These are phyloP conservation scores for Leishmania guyanensis DNA, from an alignment of 208 protist species.

Conservation along the genomic window DNA sequence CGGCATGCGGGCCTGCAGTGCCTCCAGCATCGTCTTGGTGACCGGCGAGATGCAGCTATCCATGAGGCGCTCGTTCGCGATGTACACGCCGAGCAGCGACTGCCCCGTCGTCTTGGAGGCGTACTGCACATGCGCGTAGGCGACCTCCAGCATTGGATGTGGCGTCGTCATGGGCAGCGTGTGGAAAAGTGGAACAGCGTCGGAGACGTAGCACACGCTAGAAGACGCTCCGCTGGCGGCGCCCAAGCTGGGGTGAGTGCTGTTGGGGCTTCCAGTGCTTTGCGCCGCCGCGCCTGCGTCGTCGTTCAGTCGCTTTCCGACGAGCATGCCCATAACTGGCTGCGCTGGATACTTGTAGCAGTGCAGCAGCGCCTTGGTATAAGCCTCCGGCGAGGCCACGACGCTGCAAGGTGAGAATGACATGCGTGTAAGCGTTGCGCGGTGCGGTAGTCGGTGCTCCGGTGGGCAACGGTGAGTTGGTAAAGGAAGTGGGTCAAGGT, in stretches of 20 bases:
- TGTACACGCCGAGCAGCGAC: constrained; percentile 77
- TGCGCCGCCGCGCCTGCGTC: constrained; percentile 12
- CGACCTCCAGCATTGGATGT: constrained; percentile 84
- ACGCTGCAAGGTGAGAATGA: constrained; percentile 30
- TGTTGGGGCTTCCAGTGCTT: not conserved
- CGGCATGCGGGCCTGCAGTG: constrained; percentile 37
- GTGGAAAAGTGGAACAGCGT: constrained; percentile 85
- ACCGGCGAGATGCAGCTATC: constrained; percentile 55
- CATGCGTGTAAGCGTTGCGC: constrained; percentile 12
- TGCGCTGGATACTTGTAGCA: constrained; percentile 87
- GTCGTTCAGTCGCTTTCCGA: constrained; percentile 73
- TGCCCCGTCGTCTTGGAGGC: constrained; percentile 67
- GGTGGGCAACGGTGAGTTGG: not conserved
- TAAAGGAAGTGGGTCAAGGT: too few species aligned
- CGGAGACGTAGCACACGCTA: constrained; percentile 53
- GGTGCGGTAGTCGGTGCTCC: not conserved
- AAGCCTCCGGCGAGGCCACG: constrained; percentile 68
- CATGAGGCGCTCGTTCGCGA: constrained; percentile 76
- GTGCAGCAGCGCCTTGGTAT: constrained; percentile 85
- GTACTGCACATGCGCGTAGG: constrained; percentile 72
- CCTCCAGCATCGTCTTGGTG: constrained; percentile 45
- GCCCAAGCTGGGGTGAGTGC: not conserved
- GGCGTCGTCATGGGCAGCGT: constrained; percentile 70
- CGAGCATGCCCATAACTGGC: constrained; percentile 76
- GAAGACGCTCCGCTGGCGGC: constrained; percentile 18